Evolutionary conservation across 2,329 filamentous ascomycete genomes (phyloP).

Genomic region (Exophiala calicioides): DNA sequence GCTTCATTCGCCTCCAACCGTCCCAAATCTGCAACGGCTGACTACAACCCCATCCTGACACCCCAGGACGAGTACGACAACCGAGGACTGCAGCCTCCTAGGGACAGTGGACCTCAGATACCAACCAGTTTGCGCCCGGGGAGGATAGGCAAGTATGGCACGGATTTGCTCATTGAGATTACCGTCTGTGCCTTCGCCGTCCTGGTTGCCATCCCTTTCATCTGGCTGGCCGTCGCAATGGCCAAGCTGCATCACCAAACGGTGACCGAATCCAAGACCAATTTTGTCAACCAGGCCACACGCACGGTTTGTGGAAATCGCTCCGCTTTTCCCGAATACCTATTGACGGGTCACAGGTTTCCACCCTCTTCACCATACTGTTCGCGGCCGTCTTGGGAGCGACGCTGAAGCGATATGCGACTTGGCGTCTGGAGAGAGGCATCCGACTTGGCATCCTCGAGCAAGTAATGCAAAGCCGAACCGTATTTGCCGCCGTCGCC

Average conservation of each 20-base stretch:
- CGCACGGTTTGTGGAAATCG: conserved; percentile 5
- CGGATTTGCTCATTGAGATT: conserved; percentile 20
- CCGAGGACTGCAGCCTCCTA: background rate
- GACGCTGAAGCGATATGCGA: conserved; percentile 23
- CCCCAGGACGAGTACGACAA: conserved; percentile 6
- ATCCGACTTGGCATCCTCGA: conserved; percentile 26
- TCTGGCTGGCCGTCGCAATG: conserved; percentile 19
- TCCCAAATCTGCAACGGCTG: conserved; percentile 8
- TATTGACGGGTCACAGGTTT: conserved; percentile 8
- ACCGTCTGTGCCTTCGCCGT: conserved; percentile 15
- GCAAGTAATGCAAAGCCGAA: conserved; percentile 28
- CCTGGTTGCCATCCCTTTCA: conserved; percentile 14
- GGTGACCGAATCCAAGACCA: conserved; percentile 11
- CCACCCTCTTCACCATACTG: conserved; percentile 28
- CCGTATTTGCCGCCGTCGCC: conserved; percentile 24
- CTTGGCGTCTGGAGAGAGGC: conserved; percentile 24
- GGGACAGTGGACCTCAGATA: background rate
- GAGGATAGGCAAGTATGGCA: conserved; percentile 17
- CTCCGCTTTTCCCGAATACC: background rate
- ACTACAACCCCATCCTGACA: conserved; percentile 16
- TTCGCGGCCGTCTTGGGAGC: conserved; percentile 28
- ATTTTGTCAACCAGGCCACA: conserved; percentile 16
- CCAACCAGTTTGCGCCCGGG: conserved; percentile 4
- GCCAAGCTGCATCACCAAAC: conserved; percentile 7
- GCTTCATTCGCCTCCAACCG: conserved; percentile 6